Evolutionary conservation across 2,329 filamentous ascomycete genomes (phyloP).

Genomic region (Nigrospora sphaerica): DNA sequence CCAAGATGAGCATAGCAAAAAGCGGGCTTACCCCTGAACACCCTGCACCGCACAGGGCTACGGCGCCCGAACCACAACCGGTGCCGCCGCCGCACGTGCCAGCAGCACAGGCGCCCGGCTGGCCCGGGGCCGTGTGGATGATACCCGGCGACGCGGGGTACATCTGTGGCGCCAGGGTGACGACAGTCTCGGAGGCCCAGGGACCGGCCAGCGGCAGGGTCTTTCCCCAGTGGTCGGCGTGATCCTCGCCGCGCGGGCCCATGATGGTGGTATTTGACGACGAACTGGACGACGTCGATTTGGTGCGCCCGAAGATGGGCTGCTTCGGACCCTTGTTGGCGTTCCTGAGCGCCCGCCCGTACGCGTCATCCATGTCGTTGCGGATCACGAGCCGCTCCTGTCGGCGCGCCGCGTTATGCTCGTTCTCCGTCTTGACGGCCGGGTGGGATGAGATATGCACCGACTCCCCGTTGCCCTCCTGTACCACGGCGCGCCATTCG

Average conservation of each 20-base stretch:
- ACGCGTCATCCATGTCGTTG: slow-evolving; percentile 2
- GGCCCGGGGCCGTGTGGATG: slow-evolving; percentile 1
- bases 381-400: slow-evolving; percentile 3
- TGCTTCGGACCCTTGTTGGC: slow-evolving; percentile 1
- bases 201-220: slow-evolving; percentile 1
- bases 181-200: slow-evolving; percentile 1
- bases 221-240: slow-evolving; percentile 2
- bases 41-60: not conserved
- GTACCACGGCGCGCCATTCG: not conserved
- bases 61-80: slow-evolving; percentile 1
- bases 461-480: not conserved
- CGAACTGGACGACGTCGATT: not conserved
- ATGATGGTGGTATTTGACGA: not conserved
- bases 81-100: slow-evolving; percentile 3
- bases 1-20: too few relatives aligned
- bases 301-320: not conserved
- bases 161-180: slow-evolving; percentile 1
- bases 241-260: slow-evolving; percentile 2
- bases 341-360: not conserved
- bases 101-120: slow-evolving; percentile 1
- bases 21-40: not conserved
- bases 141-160: slow-evolving; percentile 1
- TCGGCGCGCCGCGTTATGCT: not conserved
- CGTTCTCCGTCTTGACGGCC: not conserved
- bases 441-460: slow-evolving; percentile 3